A percentile compares a stretch with the other conserved stretches of the same genome.
Conservation (phyloP, 148 eudicot species). For the Polygonum maritimum region DNA sequence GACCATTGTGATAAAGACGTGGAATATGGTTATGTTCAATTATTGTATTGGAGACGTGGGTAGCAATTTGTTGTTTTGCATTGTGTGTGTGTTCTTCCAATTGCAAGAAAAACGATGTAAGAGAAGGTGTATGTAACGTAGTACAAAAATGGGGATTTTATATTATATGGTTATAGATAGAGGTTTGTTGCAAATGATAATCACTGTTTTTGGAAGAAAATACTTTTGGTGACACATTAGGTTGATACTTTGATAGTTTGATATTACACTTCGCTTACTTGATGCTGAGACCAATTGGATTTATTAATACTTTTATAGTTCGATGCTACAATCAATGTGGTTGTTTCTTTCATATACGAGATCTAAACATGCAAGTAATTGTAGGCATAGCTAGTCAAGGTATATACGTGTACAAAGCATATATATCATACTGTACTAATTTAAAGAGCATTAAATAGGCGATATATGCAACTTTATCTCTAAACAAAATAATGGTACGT, state of each 20-base stretch:
- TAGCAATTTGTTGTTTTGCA: background rate
- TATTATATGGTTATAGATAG: background rate
- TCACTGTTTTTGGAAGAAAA: background rate
- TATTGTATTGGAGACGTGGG: constrained; percentile 27
- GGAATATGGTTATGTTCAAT: constrained; percentile 36
- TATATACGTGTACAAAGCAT: too few relatives aligned
- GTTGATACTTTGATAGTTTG: background rate
- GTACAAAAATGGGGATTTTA: background rate
- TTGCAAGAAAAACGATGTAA: background rate
- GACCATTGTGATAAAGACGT: constrained; percentile 29
- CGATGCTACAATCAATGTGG: too few relatives aligned
- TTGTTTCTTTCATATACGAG: too few relatives aligned
- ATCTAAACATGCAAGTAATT: too few relatives aligned
- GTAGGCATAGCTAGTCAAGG: too few relatives aligned
- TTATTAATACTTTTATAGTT: too few relatives aligned
- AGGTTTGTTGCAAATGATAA: background rate
- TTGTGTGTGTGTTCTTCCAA: background rate
- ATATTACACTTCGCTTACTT: background rate
- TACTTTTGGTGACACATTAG: background rate
- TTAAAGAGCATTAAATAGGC: too few relatives aligned
- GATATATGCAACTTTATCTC: too few relatives aligned
- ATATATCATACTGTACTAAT: too few relatives aligned
- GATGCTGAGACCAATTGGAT: background rate
- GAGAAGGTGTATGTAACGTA: background rate
- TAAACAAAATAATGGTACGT: too few relatives aligned